Conservation (phyloP, 768 basidiomycete genomes). For the Floccularia luteovirens region DNA sequence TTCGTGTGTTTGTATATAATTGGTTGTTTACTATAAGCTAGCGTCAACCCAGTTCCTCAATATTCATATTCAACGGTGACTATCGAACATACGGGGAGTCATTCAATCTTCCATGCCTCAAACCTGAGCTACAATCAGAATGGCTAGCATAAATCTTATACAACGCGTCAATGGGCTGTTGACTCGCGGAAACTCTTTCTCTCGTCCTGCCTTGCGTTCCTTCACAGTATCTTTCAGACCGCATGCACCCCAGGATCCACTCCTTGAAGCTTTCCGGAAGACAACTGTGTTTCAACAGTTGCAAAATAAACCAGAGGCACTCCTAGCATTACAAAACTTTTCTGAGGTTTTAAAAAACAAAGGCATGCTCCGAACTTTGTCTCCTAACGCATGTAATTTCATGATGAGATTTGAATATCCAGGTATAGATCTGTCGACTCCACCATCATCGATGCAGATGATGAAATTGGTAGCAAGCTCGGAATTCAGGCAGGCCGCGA, state of each 20-base stretch:
- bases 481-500: slow-evolving; percentile 42
- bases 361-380: slow-evolving; percentile 20
- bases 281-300: slow-evolving; percentile 32
- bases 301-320: slow-evolving; percentile 38
- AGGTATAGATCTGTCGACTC: slow-evolving; percentile 42
- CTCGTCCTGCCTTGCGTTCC: slow-evolving; percentile 10
- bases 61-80: too few relatives aligned
- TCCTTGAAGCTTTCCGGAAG: slow-evolving; percentile 24
- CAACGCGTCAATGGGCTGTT: too few relatives aligned
- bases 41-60: too few relatives aligned
- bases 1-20: not conserved
- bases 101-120: too few relatives aligned
- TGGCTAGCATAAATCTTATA: too few relatives aligned
- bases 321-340: slow-evolving; percentile 39
- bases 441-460: slow-evolving; percentile 44
- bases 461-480: slow-evolving; percentile 44
- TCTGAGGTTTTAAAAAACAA: slow-evolving; percentile 35
- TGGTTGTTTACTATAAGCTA: not conserved
- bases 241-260: slow-evolving; percentile 20
- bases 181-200: not conserved
- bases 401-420: not conserved
- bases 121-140: too few relatives aligned
- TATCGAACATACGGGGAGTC: too few relatives aligned
- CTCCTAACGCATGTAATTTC: not conserved
- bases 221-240: slow-evolving; percentile 14